Base-by-base conservation (phyloP, 768 basidiomycete genomes). In the Kwoniella sp. region DNA sequence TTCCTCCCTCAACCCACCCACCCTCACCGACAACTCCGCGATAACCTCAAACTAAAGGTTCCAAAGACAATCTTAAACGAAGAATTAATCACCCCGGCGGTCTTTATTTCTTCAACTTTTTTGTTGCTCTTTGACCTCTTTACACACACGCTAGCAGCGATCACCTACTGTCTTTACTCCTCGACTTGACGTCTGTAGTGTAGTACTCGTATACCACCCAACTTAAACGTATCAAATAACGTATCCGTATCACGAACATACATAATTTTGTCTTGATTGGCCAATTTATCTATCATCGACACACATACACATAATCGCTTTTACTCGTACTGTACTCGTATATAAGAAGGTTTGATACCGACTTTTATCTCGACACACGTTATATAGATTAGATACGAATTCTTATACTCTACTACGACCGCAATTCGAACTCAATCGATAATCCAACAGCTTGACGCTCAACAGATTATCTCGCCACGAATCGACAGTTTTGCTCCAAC, bases 141-240 rank as follows among this genome's bases (percentile, higher is more conserved):
- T 23, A 28, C n/a, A 38, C 48, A 65, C 63, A 65, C 63, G 63
- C 63, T 65, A 58, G 63, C 63, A 65, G 63, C 63, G 63, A 65
- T 57, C 45, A 65, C 52, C 25, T 29, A 64, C 63, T 51, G 56
- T 65, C 63, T 55, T 55, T 65, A 63, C 62, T 55, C 53, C 8
- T 11, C 52, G 41, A 45, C 48, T 63, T 48, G 51, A 63, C 47
- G 55, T 11, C 11, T 37, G 26, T 41, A 41, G 20, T 51, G 11
- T 41, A 34, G 48, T 34, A 50, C 45, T 29, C 53, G n/a, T 57
- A 30, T 57, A 23, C n/a, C 29, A 34, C 15, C 54, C 22, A 30
- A 45, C 17, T 45, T 9, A 45, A n/a, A n/a, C n/a, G n/a, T n/a
- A n/a, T n/a, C n/a, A n/a, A n/a, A n/a, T n/a, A n/a, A n/a, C n/a